Evolutionary conservation across 805 yeast species (phyloP).

Genomic region (Wickerhamomyces hampshirensis): DNA sequence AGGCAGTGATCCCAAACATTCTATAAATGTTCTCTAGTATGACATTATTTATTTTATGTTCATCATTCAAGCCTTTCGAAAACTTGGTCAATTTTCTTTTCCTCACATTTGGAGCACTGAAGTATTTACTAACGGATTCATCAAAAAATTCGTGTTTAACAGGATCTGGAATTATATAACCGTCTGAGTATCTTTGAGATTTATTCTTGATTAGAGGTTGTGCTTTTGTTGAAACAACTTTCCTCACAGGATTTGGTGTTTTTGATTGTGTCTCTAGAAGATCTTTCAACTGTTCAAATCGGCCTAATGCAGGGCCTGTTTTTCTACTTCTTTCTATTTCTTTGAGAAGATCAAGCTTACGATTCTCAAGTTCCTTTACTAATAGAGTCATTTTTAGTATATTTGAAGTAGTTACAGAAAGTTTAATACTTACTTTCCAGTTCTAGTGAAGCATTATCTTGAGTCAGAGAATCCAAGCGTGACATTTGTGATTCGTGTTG

Average conservation of each 20-base stretch:
- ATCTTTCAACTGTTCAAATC: constrained; percentile 26
- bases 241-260: not conserved
- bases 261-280: constrained; percentile 7
- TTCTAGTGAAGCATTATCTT: constrained; percentile 32
- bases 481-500: constrained; percentile 25
- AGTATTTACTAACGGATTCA: constrained; percentile 19
- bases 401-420: too few relatives aligned
- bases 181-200: constrained; percentile 10
- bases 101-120: constrained; percentile 3
- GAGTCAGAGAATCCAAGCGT: constrained; percentile 26
- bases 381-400: too few relatives aligned
- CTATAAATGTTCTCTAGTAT: constrained; percentile 31
- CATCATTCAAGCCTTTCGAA: not conserved
- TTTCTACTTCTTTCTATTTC: constrained; percentile 22
- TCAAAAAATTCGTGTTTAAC: constrained; percentile 25
- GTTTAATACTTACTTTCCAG: constrained; percentile 24
- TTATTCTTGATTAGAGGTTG: not conserved
- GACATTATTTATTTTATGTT: constrained; percentile 16
- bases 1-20: constrained; percentile 35
- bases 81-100: not conserved
- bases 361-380: constrained; percentile 21
- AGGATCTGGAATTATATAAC: constrained; percentile 18
- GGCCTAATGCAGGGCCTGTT: constrained; percentile 20
- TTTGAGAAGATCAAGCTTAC: constrained; percentile 18
- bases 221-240: not conserved